Evolutionary conservation across 1,139 yeast species (phyloP).

Genomic region (Saccharomyces hybrid): DNA sequence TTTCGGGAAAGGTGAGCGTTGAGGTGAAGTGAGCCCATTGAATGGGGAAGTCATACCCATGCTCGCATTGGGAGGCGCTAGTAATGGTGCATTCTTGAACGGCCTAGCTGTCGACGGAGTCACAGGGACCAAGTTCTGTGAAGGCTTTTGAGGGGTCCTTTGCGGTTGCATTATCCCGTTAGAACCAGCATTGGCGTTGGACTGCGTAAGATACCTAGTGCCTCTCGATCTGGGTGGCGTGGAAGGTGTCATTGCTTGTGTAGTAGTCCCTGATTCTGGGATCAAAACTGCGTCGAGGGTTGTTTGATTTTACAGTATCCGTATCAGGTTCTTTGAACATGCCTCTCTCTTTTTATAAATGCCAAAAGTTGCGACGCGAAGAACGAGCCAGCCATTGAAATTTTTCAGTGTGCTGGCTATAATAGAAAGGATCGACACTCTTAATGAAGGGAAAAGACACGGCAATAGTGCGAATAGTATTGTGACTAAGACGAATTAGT

Average conservation of each 20-base stretch:
- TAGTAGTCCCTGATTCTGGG: background rate
- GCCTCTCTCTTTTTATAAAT: background rate
- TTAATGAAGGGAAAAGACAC: background rate
- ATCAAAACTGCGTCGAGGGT: background rate
- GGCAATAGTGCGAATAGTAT: background rate
- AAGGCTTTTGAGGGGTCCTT: conserved; percentile 15
- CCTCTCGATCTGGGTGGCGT: conserved; percentile 21
- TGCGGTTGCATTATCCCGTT: background rate
- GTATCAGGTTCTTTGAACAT: background rate
- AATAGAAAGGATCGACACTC: conserved; percentile 1
- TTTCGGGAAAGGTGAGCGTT: conserved; percentile 22
- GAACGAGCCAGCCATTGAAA: conserved; percentile 1
- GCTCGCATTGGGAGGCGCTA: conserved; percentile 10
- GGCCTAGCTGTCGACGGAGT: conserved; percentile 25
- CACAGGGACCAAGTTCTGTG: conserved; percentile 16
- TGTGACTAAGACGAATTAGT: background rate
- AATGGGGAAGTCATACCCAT: conserved; percentile 12
- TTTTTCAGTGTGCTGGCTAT: background rate
- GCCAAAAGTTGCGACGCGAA: background rate
- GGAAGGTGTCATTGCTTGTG: conserved; percentile 3
- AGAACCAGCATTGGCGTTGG: background rate
- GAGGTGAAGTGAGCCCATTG: conserved; percentile 27
- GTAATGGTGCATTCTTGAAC: conserved; percentile 11
- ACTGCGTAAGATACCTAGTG: conserved; percentile 5
- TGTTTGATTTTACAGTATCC: background rate